These are phyloP conservation scores for Fraxinus americana DNA, from an alignment of 257 asterid genomes.

Conservation along the genomic window DNA sequence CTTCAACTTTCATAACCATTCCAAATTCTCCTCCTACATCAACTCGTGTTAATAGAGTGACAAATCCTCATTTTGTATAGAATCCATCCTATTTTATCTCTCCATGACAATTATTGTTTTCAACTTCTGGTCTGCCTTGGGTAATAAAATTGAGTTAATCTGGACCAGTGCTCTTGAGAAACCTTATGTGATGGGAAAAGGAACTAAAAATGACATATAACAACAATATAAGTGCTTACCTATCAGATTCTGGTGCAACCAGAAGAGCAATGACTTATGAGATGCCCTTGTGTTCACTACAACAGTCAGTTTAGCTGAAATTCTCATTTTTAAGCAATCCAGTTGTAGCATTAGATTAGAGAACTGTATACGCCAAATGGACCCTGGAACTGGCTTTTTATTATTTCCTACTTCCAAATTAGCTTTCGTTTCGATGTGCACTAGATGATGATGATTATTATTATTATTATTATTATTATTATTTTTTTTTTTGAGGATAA, in stretches of 20 bases:
- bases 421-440: not conserved
- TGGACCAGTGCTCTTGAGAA: not conserved
- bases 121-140: not conserved
- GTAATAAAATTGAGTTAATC: not conserved
- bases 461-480: too few species aligned
- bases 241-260: not conserved
- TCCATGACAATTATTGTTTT: not conserved
- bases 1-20: not conserved
- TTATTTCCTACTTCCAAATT: not conserved
- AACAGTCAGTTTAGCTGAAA: not conserved
- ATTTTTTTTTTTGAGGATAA: not conserved
- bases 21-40: conserved; percentile 3
- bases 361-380: not conserved
- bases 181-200: not conserved
- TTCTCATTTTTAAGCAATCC: not conserved
- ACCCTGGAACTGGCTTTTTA: not conserved
- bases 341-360: not conserved
- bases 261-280: not conserved
- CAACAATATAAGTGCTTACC: not conserved
- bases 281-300: not conserved
- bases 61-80: not conserved
- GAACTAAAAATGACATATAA: not conserved
- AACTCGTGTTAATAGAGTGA: not conserved
- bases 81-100: not conserved
- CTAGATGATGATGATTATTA: too few species aligned